Evolutionary conservation across 2,329 filamentous ascomycete species (phyloP), one percentile per base, ranked within the genome.

Genomic region (Ophiocordyceps camponoti-rufipedis): DNA sequence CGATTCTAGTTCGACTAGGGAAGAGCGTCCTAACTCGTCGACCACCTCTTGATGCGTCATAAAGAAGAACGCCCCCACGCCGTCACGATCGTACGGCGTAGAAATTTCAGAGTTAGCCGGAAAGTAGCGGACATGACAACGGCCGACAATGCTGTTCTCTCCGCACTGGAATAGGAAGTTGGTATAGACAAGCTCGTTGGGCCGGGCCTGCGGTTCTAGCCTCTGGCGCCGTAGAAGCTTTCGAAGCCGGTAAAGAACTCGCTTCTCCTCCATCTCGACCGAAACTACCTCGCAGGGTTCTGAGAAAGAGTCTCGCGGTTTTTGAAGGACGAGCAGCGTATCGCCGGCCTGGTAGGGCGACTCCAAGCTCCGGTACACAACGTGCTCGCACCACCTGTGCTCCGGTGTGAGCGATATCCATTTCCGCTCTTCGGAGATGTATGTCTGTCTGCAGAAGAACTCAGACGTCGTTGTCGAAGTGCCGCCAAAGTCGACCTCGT

Each of bases 401-500:
- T 60, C 52, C 4, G 68, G 49, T 9, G 68, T 57, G 0, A 87
- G 58, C 0, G 74, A 75, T 0, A 76, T 61, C 65, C 84, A 88
- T 14, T 72, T 70, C 2, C 74, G 71, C 1, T 80, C 68, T 1
- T 68, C 61, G 1, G 70, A 68, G 1, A 76, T 55, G 51, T 85
- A 89, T 0, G 75, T 80, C 51, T 85, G 80, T 0, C 85, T 72
- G 2, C 88, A 71, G 48, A 89, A 84, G 42, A 80, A 74, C 7
- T 77, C 71, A 2, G 63, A 62, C 0, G 53, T 54, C 0, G 64
- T 66, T 1, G 63, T 56, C 0, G 75, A 71, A 1, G 60, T 58
- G 0, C 68, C 68, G 7, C 75, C 73, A 59, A 75, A 79, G 49
- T 74, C 67, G 0, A 88, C 69, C 0, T 66, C 50, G 39, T 82